Percentiles rank a stretch among this genome's conserved stretches.
phyloP scores from a whole-genome alignment of 2,329 filamentous ascomycete species.

The Aspergillus alliaceus region DNA sequence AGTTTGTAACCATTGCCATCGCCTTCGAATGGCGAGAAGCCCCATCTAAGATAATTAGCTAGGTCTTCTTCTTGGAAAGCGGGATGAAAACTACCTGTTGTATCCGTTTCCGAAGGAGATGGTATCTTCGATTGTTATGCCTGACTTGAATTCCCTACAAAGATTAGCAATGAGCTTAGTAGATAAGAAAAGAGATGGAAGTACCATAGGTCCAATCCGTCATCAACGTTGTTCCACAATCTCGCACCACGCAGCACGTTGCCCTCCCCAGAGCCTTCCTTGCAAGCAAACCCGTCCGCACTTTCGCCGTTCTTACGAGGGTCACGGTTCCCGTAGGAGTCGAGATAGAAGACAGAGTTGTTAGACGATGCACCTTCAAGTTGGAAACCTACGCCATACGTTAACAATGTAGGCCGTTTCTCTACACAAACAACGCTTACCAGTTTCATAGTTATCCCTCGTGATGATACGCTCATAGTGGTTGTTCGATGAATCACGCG shows the following conservation, averaged over 20 bases:
- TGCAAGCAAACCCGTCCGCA: constrained; percentile 19
- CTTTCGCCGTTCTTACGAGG: constrained; percentile 20
- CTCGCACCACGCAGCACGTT: constrained; percentile 16
- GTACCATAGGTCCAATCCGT: constrained; percentile 19
- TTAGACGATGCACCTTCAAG: constrained; percentile 14
- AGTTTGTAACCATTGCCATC: constrained; percentile 22
- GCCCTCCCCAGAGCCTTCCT: constrained; percentile 16
- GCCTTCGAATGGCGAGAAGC: constrained; percentile 18
- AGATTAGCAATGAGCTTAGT: background rate
- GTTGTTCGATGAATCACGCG: constrained; percentile 17
- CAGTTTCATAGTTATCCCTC: constrained; percentile 18
- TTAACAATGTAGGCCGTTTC: too few relatives aligned
- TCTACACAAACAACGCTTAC: background rate
- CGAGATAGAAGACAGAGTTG: constrained; percentile 17
- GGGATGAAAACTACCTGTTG: constrained; percentile 7
- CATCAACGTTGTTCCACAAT: constrained; percentile 20
- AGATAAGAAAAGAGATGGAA: too few relatives aligned
- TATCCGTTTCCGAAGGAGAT: constrained; percentile 18
- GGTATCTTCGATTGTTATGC: constrained; percentile 17
- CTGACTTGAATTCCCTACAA: constrained; percentile 19
- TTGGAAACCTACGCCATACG: constrained; percentile 11
- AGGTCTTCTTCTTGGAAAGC: too few relatives aligned
- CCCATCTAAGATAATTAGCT: constrained; percentile 10
- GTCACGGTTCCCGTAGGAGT: constrained; percentile 18
- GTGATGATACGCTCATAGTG: constrained; percentile 17